Conservation (phyloP, 129 eudicot species). For the Saposhnikovia divaricata region DNA sequence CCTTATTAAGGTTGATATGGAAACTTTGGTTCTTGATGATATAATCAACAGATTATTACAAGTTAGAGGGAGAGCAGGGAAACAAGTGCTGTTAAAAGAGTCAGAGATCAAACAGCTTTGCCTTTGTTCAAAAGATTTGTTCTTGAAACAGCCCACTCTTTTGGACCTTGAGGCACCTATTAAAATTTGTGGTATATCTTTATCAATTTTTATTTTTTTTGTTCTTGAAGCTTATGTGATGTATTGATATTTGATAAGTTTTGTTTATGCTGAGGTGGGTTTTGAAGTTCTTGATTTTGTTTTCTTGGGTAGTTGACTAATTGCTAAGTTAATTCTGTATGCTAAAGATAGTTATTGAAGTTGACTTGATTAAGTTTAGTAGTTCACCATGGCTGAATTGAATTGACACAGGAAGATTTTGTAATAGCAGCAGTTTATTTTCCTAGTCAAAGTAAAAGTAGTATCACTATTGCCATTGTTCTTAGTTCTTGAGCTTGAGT, state of each 20-base stretch:
- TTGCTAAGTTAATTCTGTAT: background rate
- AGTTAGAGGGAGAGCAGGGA: constrained; percentile 68
- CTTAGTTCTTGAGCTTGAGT: background rate
- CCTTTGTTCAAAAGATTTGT: constrained; percentile 38
- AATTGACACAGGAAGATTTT: background rate
- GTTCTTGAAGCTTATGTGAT: background rate
- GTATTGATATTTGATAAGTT: background rate
- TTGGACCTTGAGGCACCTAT: constrained; percentile 83
- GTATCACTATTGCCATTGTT: background rate
- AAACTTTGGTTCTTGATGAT: constrained; percentile 52
- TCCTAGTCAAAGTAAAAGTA: background rate
- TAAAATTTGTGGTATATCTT: constrained; percentile 63
- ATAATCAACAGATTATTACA: constrained; percentile 57
- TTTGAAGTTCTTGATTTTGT: background rate
- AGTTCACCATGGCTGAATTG: background rate
- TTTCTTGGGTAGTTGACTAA: background rate
- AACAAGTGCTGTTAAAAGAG: constrained; percentile 75
- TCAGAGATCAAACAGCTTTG: constrained; percentile 83
- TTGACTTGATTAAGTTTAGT: background rate
- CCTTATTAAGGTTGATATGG: constrained; percentile 24
- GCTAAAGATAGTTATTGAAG: background rate
- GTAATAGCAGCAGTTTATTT: background rate
- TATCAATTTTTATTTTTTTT: too few species aligned
- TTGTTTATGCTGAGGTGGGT: background rate
- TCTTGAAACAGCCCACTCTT: constrained; percentile 69